Evolutionary conservation across 176 grass and related monocot species (phyloP).

Genomic region (Poa pratensis): DNA sequence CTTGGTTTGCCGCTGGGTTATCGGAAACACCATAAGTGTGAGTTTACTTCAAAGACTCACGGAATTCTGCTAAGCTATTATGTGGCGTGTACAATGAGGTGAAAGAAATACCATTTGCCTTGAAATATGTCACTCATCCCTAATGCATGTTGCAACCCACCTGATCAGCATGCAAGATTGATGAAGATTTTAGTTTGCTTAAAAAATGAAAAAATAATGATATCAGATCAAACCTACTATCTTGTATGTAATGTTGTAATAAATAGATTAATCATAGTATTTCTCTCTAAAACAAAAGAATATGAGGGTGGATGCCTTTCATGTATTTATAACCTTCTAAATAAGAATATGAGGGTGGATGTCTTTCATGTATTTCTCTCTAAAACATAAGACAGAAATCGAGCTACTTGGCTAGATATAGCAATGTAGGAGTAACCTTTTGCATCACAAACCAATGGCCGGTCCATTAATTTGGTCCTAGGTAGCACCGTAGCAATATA

Average conservation of each 20-base stretch:
- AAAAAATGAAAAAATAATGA: background rate
- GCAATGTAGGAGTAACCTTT: background rate
- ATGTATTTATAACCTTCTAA: background rate
- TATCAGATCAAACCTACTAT: background rate
- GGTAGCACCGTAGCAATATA: background rate
- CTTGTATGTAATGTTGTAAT: background rate
- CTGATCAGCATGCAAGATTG: background rate
- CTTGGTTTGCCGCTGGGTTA: background rate
- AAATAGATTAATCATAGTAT: background rate
- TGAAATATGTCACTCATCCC: background rate
- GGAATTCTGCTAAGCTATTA: background rate
- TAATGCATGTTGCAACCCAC: constrained; percentile 13
- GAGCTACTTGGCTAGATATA: background rate
- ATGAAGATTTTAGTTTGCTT: background rate
- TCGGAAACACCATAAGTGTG: background rate
- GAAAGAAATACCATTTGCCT: background rate
- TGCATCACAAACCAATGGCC: background rate
- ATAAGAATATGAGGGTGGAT: background rate
- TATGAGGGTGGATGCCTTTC: background rate
- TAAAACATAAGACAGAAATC: background rate
- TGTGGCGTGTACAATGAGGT: background rate
- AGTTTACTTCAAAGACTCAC: no score
- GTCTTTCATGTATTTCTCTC: background rate
- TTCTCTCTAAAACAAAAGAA: background rate
- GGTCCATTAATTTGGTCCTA: background rate